Conservation (phyloP, 78 protist species). For the Chrysochromulina tobinii region DNA sequence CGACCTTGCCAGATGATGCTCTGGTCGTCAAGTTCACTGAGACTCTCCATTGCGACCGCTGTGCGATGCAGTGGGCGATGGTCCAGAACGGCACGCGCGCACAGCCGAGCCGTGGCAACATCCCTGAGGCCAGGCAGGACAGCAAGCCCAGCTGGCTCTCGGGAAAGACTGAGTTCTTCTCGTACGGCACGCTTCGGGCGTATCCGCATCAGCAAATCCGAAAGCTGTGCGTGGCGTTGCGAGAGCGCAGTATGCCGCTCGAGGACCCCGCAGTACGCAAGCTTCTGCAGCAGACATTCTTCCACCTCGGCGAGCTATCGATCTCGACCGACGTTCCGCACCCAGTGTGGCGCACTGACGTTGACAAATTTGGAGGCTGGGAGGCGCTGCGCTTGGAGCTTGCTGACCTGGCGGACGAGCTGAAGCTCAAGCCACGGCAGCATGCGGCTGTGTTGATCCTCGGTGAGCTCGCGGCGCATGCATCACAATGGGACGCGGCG, state of each 20-base stretch:
- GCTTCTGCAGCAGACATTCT: background rate
- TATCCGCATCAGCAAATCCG: slow-evolving; percentile 18
- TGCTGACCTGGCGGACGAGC: background rate
- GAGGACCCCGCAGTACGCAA: background rate
- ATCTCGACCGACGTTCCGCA: background rate
- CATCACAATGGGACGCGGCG: background rate
- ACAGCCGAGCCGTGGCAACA: background rate
- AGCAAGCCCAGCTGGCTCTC: background rate
- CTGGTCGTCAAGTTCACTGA: background rate
- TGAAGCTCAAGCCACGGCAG: background rate
- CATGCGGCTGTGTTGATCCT: background rate
- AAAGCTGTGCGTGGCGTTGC: background rate
- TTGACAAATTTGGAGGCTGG: background rate
- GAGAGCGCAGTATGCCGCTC: background rate
- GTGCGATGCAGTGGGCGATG: background rate
- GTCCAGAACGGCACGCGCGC: background rate
- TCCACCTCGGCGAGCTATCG: slow-evolving; percentile 13
- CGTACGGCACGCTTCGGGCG: slow-evolving; percentile 16
- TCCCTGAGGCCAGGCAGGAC: background rate
- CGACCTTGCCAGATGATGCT: no score
- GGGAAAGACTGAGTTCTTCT: background rate
- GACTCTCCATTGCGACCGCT: background rate
- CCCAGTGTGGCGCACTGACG: slow-evolving; percentile 17
- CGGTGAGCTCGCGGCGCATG: background rate
- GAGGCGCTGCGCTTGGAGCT: background rate